Evolutionary conservation across 1,284 basidiomycete genomes (phyloP).

Genomic region (Fomitopsis palustris): DNA sequence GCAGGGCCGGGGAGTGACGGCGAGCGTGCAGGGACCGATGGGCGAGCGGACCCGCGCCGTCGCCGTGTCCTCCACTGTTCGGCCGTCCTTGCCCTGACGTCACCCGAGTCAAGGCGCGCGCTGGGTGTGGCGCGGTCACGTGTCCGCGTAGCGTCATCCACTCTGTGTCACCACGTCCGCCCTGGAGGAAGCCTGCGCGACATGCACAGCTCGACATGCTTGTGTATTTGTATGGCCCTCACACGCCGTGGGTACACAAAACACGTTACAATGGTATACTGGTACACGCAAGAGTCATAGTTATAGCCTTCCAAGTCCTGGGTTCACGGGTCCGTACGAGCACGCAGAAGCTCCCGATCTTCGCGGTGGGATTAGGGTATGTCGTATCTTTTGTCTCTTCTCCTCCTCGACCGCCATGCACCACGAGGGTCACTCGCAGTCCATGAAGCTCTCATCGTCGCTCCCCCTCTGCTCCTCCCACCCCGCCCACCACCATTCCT

Average conservation of each 20-base stretch:
- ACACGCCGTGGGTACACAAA: no score
- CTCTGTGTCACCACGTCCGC: no score
- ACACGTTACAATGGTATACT: no score
- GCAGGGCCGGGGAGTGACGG: not conserved
- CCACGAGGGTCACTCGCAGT: not conserved
- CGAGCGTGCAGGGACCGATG: not conserved
- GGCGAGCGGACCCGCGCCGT: not conserved
- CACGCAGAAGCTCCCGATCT: not conserved
- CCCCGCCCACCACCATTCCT: conserved; percentile 23
- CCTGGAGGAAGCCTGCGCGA: no score
- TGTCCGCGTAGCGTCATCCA: no score
- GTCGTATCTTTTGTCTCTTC: not conserved
- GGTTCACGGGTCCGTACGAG: not conserved
- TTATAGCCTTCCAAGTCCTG: not conserved
- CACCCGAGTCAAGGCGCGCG: not conserved
- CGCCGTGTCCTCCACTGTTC: not conserved
- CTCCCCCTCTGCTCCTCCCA: conserved; percentile 21
- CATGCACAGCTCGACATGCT: no score
- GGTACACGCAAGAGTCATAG: no score
- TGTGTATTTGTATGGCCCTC: no score
- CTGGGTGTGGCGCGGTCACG: not conserved
- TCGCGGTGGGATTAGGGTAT: not conserved
- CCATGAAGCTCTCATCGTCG: not conserved
- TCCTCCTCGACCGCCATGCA: not conserved
- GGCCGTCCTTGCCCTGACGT: not conserved